phyloP scores from a whole-genome alignment of 75 land plant species.

The Selaginella tamariscina region DNA sequence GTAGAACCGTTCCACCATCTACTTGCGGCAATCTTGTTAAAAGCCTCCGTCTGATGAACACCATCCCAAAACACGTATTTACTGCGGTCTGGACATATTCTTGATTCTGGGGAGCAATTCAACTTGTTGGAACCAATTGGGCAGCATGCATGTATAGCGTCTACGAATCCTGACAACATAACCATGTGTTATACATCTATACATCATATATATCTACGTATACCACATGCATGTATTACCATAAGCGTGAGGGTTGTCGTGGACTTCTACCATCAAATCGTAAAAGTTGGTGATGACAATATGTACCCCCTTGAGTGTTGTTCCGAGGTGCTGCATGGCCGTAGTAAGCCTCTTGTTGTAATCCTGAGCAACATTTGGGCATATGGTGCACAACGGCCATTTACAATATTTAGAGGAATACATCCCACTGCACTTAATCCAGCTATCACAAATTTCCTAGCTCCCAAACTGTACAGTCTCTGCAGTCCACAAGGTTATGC shows the following conservation, averaged over 20 bases:
- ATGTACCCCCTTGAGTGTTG: neutral
- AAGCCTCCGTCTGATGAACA: too few relatives aligned
- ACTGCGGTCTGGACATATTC: too few relatives aligned
- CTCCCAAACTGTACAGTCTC: neutral
- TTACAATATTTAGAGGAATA: neutral
- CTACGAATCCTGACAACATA: too few relatives aligned
- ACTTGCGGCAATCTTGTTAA: too few relatives aligned
- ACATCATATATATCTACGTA: too few relatives aligned
- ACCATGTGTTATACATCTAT: too few relatives aligned
- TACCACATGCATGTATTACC: too few relatives aligned
- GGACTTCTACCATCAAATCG: neutral
- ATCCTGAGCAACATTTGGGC: neutral
- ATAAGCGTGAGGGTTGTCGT: neutral
- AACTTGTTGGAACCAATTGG: too few relatives aligned
- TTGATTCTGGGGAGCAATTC: too few relatives aligned
- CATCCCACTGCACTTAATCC: neutral
- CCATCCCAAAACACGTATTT: too few relatives aligned
- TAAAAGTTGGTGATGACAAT: neutral
- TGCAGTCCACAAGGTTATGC: neutral
- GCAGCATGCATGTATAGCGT: too few relatives aligned
- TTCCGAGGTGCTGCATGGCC: neutral
- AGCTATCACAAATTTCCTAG: neutral
- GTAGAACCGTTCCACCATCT: too few relatives aligned
- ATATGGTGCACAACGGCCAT: neutral
- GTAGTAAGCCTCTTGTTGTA: neutral